phyloP scores from a whole-genome alignment of 2,329 filamentous ascomycete species.

The Calonectria hawksworthii region DNA sequence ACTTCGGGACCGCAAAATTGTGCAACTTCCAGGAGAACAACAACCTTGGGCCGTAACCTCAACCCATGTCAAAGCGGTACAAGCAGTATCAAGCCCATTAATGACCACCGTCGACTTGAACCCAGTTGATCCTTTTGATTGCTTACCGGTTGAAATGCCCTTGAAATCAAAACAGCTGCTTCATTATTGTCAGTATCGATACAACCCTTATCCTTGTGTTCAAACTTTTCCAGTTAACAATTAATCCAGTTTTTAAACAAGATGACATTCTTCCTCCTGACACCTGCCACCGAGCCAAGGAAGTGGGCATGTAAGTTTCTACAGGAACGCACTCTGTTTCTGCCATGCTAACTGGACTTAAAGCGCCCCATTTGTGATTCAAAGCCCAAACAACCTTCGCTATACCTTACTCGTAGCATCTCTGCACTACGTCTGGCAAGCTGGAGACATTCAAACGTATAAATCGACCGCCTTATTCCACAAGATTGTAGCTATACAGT shows the following conservation, averaged over 20 bases:
- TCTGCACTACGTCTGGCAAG: conserved; percentile 1
- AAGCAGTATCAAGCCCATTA: neutral
- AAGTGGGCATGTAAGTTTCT: neutral
- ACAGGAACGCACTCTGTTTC: neutral
- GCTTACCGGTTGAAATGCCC: neutral
- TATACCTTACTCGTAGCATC: neutral
- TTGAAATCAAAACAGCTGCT: neutral
- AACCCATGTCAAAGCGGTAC: neutral
- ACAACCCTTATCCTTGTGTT: neutral
- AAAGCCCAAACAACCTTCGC: neutral
- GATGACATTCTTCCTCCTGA: neutral
- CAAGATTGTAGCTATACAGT: neutral
- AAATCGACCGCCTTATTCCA: neutral
- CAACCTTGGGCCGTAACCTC: neutral
- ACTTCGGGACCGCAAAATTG: neutral
- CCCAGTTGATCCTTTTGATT: neutral
- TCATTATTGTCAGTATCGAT: neutral
- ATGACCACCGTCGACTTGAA: neutral
- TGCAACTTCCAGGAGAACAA: neutral
- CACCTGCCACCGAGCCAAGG: neutral
- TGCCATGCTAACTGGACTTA: neutral
- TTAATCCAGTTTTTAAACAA: neutral
- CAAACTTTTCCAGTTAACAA: too few species aligned
- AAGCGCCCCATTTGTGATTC: neutral
- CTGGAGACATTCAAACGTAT: neutral